Percentiles rank a stretch among this genome's conserved stretches.
These are phyloP conservation scores for Apiospora kogelbergensis DNA, from an alignment of 2,329 filamentous ascomycete genomes.

Conservation along the genomic window DNA sequence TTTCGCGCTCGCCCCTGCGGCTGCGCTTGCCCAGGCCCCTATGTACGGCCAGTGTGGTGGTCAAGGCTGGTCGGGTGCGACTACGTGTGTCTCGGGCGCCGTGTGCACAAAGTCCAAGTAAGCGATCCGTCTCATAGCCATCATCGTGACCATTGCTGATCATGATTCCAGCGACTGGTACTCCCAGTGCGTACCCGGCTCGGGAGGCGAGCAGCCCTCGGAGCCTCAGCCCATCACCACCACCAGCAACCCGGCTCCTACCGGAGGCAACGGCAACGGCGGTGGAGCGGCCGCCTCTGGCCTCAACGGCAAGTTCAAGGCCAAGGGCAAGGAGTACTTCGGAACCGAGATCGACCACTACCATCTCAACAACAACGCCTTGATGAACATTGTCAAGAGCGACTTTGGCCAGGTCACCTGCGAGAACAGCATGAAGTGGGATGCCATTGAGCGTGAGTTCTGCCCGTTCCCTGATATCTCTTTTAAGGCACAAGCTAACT, in stretches of 20 bases:
- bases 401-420: slow-evolving; percentile 2
- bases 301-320: slow-evolving; percentile 6
- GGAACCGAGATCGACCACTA: slow-evolving; percentile 9
- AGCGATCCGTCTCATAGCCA: not conserved
- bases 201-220: not conserved
- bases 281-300: not conserved
- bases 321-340: slow-evolving; percentile 10
- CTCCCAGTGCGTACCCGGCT: slow-evolving; percentile 8
- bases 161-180: not conserved
- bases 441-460: not conserved
- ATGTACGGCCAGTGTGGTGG: slow-evolving; percentile 9
- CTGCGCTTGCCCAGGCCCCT: slow-evolving; percentile 3
- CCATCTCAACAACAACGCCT: slow-evolving; percentile 16
- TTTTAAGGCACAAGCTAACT: not conserved
- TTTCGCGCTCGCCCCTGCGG: slow-evolving; percentile 2
- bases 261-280: not conserved
- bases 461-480: no score
- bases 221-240: not conserved
- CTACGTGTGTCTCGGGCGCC: not conserved
- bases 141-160: not conserved
- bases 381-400: slow-evolving; percentile 21
- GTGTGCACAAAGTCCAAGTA: not conserved
- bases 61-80: slow-evolving; percentile 5
- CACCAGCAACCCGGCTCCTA: not conserved
- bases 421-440: slow-evolving; percentile 11